A percentile compares a stretch with the other conserved stretches of the same genome.
These are phyloP conservation scores for Eurotiales sp. DNA, from an alignment of 2,329 filamentous ascomycete species.

Conservation along the genomic window DNA sequence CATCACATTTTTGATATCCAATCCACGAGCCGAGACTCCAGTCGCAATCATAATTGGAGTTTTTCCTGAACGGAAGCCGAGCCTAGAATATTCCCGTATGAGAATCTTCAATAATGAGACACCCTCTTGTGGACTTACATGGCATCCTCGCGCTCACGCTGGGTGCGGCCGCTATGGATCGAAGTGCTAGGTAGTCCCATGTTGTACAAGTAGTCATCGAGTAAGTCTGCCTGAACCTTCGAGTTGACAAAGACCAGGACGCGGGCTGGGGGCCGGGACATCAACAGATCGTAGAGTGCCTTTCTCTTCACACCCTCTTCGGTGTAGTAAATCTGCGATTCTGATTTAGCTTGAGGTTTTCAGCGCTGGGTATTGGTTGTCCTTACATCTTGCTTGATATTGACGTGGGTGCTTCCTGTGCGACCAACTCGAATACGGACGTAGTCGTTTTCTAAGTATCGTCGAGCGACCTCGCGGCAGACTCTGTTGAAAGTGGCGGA, in stretches of 20 bases:
- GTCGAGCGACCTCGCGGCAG: conserved; percentile 70
- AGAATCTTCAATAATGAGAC: background rate
- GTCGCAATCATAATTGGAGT: conserved; percentile 82
- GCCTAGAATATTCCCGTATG: conserved; percentile 36
- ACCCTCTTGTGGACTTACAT: conserved; percentile 52
- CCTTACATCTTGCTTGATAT: conserved; percentile 69
- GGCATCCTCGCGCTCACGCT: conserved; percentile 86
- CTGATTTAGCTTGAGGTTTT: background rate
- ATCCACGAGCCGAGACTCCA: conserved; percentile 79
- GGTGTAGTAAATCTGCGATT: conserved; percentile 57
- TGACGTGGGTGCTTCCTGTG: conserved; percentile 74
- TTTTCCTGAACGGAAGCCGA: conserved; percentile 71
- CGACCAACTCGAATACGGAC: conserved; percentile 83
- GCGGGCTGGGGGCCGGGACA: conserved; percentile 65
- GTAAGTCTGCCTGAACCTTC: conserved; percentile 70
- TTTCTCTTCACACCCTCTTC: conserved; percentile 65
- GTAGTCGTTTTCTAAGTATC: conserved; percentile 69
- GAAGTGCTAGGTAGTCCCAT: conserved; percentile 75
- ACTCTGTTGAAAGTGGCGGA: conserved; percentile 88
- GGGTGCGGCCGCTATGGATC: conserved; percentile 82
- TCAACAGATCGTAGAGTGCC: conserved; percentile 68
- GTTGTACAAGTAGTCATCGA: conserved; percentile 88
- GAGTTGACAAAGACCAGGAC: conserved; percentile 89
- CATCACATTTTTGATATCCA: conserved; percentile 81
- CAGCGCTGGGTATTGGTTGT: background rate